A percentile compares a stretch with the other conserved stretches of the same genome.
phyloP scores from a whole-genome alignment of 148 eudicot species.

The Nepenthes mirabilis region DNA sequence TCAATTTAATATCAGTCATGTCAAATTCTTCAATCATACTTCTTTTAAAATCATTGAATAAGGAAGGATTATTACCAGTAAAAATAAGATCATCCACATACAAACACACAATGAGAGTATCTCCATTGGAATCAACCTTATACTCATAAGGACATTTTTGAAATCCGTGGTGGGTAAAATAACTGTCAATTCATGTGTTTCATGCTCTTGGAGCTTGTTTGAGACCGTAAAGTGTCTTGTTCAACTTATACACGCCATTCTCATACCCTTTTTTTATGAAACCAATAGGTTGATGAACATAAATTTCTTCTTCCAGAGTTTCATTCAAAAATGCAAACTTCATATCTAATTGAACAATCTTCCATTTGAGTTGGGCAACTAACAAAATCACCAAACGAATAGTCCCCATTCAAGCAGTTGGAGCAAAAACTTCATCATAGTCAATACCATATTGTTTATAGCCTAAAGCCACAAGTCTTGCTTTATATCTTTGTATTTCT shows the following conservation, averaged over 20 bases:
- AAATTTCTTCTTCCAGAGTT: neutral
- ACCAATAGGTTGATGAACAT: neutral
- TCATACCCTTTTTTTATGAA: neutral
- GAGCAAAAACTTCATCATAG: neutral
- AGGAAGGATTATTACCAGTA: neutral
- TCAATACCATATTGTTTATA: neutral
- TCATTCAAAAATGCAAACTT: neutral
- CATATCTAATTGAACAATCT: neutral
- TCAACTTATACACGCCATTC: neutral
- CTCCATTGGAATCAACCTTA: neutral
- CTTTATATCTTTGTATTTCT: neutral
- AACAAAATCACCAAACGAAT: neutral
- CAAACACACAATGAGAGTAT: slow-evolving; percentile 1
- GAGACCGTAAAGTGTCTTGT: neutral
- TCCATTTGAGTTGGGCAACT: neutral
- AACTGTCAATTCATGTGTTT: too few relatives aligned
- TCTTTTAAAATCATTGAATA: neutral
- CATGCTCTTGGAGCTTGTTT: slow-evolving; percentile 2
- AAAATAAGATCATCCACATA: slow-evolving; percentile 5
- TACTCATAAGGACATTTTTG: too few relatives aligned
- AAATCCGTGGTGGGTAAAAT: too few relatives aligned
- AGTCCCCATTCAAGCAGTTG: neutral
- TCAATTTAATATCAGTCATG: neutral
- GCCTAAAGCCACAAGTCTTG: neutral
- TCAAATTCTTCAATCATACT: slow-evolving; percentile 1